Evolutionary conservation across 176 grass and related monocot species (phyloP), one percentile per base, ranked within the genome.

Genomic region (Bothriochloa decipiens): DNA sequence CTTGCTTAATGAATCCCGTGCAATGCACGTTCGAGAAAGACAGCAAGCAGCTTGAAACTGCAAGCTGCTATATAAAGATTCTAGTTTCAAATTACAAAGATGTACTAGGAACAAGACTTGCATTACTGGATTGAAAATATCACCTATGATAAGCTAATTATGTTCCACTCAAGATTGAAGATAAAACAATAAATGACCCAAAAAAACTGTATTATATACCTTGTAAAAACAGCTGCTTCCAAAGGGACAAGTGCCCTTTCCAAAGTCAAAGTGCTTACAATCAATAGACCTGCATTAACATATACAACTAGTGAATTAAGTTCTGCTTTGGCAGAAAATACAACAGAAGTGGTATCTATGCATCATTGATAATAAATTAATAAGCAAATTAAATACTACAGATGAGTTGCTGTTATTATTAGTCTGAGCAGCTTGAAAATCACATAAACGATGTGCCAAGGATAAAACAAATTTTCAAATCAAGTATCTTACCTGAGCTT

Each of bases 261-360:
- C 95, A 52, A 97, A 94, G 82, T 97, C 92, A 49, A 97, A 97
- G 77, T 97, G 94, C 82, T 91, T 97, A 81, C 95, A 97, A 90
- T 92, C 88, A 86, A 94, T 97, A 50, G 88, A 92, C 86, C 95
- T 97, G 84, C 72, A 69, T 50, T 50, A n/a, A 72, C 52, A 82
- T 78, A 90, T 61, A 62, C 9, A 61, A 5, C 69, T 85, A 75
- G 70, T 84, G 20, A 68, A 68, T 83, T 6, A 13, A 61, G 20
- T 36, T 79, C 75, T 58, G 75, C 68, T 57, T 16, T 33, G 65
- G 36, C 69, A 88, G 18, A 74, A 74, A 78, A 25, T 28, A 66
- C 16, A 77, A 32, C 35, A 17, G 23, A 65, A 78, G n/a, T 50
- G 42, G 11, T 32, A 70, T 60, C 7, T 82, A 47, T 17, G 26